phyloP scores from a whole-genome alignment of 179 eudicot genomes.

The Silene vulgaris region DNA sequence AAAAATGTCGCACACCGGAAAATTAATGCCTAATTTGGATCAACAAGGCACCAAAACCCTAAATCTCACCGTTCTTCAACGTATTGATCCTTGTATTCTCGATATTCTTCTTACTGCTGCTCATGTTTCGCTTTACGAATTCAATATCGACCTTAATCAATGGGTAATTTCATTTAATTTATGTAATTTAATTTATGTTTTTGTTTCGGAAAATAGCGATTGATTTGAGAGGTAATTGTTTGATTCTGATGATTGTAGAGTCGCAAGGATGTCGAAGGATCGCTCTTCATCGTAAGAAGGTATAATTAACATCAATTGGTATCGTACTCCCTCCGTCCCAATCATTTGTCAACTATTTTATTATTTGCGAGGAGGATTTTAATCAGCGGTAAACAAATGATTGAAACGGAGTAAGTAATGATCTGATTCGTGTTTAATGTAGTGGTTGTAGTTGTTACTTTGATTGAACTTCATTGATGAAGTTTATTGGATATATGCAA shows the following conservation, averaged over 20 bases:
- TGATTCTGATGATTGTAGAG: slow-evolving; percentile 39
- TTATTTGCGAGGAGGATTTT: no score
- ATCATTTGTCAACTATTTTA: no score
- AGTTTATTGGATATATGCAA: background rate
- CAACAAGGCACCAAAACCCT: slow-evolving; percentile 72
- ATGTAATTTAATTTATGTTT: background rate
- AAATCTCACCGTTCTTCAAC: slow-evolving; percentile 79
- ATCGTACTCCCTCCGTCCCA: no score
- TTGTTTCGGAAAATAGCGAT: background rate
- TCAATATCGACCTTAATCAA: slow-evolving; percentile 75
- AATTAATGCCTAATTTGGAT: slow-evolving; percentile 80
- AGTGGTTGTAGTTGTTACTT: background rate
- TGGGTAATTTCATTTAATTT: slow-evolving; percentile 42
- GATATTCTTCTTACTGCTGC: slow-evolving; percentile 86
- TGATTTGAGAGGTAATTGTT: background rate
- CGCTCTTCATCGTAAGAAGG: slow-evolving; percentile 80
- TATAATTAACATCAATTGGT: background rate
- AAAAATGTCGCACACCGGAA: slow-evolving; percentile 63
- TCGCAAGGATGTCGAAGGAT: slow-evolving; percentile 98
- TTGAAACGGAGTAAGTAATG: no score
- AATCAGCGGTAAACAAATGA: no score
- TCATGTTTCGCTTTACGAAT: slow-evolving; percentile 82
- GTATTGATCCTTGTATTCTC: slow-evolving; percentile 69
- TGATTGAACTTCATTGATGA: background rate
- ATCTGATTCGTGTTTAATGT: no score